Percentiles rank a stretch among this genome's conserved stretches.
These are phyloP conservation scores for Penicillium taxi DNA, from an alignment of 495 filamentous ascomycete species.

Conservation along the genomic window DNA sequence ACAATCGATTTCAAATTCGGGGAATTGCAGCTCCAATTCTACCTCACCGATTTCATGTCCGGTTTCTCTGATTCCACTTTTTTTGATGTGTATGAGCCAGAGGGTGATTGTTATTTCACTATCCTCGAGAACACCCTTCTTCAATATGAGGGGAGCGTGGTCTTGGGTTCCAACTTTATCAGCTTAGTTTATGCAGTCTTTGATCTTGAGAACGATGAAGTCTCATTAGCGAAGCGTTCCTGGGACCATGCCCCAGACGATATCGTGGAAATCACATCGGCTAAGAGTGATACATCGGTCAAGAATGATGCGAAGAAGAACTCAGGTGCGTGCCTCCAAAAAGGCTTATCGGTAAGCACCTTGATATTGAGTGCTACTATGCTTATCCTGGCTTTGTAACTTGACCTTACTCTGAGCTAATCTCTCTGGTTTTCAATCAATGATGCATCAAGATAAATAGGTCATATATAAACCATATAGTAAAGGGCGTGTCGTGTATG, in stretches of 20 bases:
- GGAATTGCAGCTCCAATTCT: conserved; percentile 1
- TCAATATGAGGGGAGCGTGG: not conserved
- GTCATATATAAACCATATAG: too few species aligned
- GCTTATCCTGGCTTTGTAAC: not conserved
- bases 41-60: not conserved
- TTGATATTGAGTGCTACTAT: not conserved
- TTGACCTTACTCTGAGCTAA: conserved; percentile 11
- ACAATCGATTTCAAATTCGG: conserved; percentile 8
- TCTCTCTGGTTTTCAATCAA: too few species aligned
- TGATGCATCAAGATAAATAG: too few species aligned
- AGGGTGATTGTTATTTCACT: conserved; percentile 2
- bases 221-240: conserved; percentile 4
- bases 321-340: not conserved
- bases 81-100: too few species aligned
- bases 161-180: conserved; percentile 7
- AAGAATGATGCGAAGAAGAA: conserved; percentile 2
- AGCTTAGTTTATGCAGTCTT: conserved; percentile 5
- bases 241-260: not conserved
- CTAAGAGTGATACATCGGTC: not conserved
- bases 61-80: too few species aligned
- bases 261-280: conserved; percentile 6
- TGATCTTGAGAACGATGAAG: conserved; percentile 9
- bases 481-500: too few species aligned
- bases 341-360: not conserved
- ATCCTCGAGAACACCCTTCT: not conserved